Base-by-base conservation (phyloP, 192 early-diverging fungal species). In the Backusella sp. region DNA sequence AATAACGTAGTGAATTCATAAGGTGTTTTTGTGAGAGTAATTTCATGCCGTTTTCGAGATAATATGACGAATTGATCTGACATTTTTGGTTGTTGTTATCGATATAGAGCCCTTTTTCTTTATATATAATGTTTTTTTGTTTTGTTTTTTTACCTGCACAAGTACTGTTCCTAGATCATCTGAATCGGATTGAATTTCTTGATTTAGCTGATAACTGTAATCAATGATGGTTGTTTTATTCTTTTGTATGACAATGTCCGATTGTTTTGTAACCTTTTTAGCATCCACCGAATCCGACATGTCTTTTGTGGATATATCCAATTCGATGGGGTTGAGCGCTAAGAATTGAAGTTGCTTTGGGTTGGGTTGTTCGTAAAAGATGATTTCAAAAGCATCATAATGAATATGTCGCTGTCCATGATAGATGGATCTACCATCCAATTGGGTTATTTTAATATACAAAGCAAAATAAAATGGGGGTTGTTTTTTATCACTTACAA, bases 21-120 rank as follows among this genome's bases (percentile, higher is more conserved):
- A 62, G 32, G 5, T 66, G 68, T 28, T 69, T 35, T 30, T 26
- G 19, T 30, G 75, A 9, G 21, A 72, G 41, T 21, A 77, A 4
- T 11, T 80, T 53, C 26, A 92, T 78, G 14, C 83, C 84, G n/a
- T 84, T 79, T 77, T 91, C 90, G 23, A 86, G 77, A 49, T 84
- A 83, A 77, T 85, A 88, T 1, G 90, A 87, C 14, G 88, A 84
- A 79, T 92, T 92, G 53, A 92, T 91, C 91, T 91, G 56, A 12
- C 8, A 23, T 7, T 52, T 30, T 36, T 11, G 2, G 8, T 3
- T 36, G 19, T 6, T 41, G 0, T 6, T 19, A 9, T 19, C 56
- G 12, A 69, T 7, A n/a, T 32, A 17, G 0, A 0, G 4, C 0
- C 21, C 2, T 19, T 49, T 15, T 15, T 66, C 6, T 52, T 30